Base-by-base conservation (phyloP, 179 eudicot species). In the Kewa caespitosa region DNA sequence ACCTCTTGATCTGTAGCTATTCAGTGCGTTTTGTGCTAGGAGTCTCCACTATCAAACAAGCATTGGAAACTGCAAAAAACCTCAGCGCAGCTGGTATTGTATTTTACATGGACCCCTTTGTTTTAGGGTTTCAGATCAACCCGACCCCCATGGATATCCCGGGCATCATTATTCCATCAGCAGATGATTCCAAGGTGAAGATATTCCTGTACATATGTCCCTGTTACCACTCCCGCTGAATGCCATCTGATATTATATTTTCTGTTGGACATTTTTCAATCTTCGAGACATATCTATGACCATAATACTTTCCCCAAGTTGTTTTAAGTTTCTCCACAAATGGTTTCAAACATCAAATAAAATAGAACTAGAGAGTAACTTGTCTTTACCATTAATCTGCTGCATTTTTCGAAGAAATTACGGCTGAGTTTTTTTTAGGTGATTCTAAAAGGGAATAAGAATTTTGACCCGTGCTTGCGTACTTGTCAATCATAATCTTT, bases 21-120 rank as follows among this genome's bases (percentile, higher is more conserved):
- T 89, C 99, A 4, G 91, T 96, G 38, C 96, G 98, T 31, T 96
- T 96, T 74, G 98, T 96, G 34, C 94, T 96, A 30, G 99, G 99
- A 66, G 89, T 88, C 67, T 91, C 99, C 65, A 90, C 96, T 62
- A 86, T 94, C 82, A 88, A 89, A 85, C 97, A 87, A 73, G 97
- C 99, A 43, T 48, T 96, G 48, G 81, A 88, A 79, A 94, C 99
- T 12, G 99, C 98, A 27, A 83, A 78, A 71, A 96, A 94, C 76
- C 91, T 91, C 50, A 90, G 94, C 84, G 99, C 99, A 28, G 94
- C 88, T 67, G 99, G 99, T 39, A 87, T 91, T 71, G 94, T 96
- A 30, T 96, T 96, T 81, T 91, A 86, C 83, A 76, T 96, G 97
- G 99, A 96, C 82, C 97, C 99, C 78, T 96, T 94, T 78, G 96